Evolutionary conservation across 2,329 filamentous ascomycete genomes (phyloP).

Genomic region (Aureobasidium zeae): DNA sequence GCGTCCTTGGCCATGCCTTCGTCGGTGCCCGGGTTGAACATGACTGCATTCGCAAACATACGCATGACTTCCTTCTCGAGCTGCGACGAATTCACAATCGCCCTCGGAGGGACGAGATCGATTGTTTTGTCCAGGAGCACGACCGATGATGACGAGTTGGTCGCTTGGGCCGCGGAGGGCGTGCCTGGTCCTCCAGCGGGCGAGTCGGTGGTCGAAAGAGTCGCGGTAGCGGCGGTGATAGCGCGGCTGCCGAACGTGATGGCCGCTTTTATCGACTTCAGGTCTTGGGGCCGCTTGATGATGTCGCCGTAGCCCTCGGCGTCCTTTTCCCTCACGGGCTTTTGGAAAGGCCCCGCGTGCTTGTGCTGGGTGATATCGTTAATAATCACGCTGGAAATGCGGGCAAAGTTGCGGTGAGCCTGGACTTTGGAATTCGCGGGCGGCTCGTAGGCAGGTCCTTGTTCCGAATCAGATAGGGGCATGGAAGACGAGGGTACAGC

Average conservation of each 20-base stretch:
- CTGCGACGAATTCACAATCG: conserved; percentile 87
- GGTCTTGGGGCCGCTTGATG: conserved; percentile 43
- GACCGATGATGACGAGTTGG: conserved; percentile 32
- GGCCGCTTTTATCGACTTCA: conserved; percentile 43
- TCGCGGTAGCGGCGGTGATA: conserved; percentile 41
- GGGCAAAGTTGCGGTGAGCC: conserved; percentile 41
- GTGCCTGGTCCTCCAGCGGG: conserved; percentile 54
- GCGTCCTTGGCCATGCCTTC: conserved; percentile 83
- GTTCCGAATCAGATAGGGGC: too few relatives aligned
- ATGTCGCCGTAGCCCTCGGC: conserved; percentile 45
- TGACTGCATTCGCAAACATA: conserved; percentile 96
- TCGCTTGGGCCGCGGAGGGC: conserved; percentile 30
- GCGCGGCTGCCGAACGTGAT: conserved; percentile 47
- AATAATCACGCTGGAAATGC: conserved; percentile 40
- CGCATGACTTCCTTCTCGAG: conserved; percentile 87
- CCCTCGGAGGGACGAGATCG: conserved; percentile 74
- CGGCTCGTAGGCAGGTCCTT: conserved; percentile 11
- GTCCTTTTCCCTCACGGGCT: conserved; percentile 41
- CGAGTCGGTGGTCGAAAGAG: conserved; percentile 44
- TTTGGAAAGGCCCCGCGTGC: conserved; percentile 42
- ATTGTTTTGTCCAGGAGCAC: conserved; percentile 60
- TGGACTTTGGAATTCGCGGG: conserved; percentile 30
- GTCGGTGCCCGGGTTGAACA: conserved; percentile 95
- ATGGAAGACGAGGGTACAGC: not conserved
- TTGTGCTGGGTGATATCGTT: conserved; percentile 44